Evolutionary conservation across 805 yeast genomes (phyloP), one percentile per base, ranked within the genome.

Genomic region (Yamadazyma sp.): DNA sequence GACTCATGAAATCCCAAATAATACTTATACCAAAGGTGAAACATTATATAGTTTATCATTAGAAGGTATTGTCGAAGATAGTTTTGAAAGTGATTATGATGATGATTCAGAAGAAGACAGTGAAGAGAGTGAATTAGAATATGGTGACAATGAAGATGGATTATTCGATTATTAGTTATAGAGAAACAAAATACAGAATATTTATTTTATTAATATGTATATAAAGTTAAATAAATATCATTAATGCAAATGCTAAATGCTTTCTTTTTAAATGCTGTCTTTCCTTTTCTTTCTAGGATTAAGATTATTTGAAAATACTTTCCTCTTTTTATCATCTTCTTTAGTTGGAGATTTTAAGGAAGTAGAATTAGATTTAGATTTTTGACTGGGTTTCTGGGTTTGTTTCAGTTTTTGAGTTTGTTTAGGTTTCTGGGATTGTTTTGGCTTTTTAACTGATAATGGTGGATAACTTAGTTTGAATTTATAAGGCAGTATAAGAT

Each of bases 1-100:
- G 7, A 69, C 79, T 1, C 86, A 80, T 54, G 69, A 67, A 13
- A 89, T 93, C 15, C 69, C 75, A 2, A 65, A 75, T 48, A 79
- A 80, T 34, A 65, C 70, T 8, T 62, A 54, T 27, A 47, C 73
- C 18, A 80, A 80, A 58, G 82, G 82, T 42, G 86, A 80, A 47
- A 76, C 79, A 0, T 60, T 80, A 37, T 53, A 65, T 34, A 57
- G 65, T 43, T 59, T 70, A 44, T 51, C 66, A 10, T 58, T 69
- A 42, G 72, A 66, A 38, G 72, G 70, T 0, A 47, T 64, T 36
- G 70, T 60, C 27, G 57, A 55, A 12, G 50, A 66, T 23, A 54
- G 47, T 15, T 62, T 50, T 9, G 65, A 55, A 7, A 55, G 54
- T n/a, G 55, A 60, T 31, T 56, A 58, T 4, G 60, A 47, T 30